Evolutionary conservation across 169 alveolate genomes (phyloP).

Genomic region (Eimeria praecox): DNA sequence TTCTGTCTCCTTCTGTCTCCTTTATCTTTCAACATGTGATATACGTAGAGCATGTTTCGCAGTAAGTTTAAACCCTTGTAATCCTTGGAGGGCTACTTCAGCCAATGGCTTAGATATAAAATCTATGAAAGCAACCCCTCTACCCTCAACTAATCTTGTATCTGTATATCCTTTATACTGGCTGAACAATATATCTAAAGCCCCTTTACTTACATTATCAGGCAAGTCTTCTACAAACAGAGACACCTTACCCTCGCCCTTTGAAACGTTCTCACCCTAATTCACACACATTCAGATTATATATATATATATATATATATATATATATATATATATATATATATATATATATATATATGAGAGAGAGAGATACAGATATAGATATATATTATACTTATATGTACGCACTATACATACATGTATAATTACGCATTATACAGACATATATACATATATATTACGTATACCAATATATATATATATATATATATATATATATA

Average conservation of each 20-base stretch:
- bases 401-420: too few species aligned
- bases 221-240: conserved; percentile 92
- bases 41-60: conserved; percentile 89
- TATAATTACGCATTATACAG: too few species aligned
- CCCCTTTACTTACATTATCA: conserved; percentile 87
- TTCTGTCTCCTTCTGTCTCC: too few species aligned
- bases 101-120: conserved; percentile 87
- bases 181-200: conserved; percentile 88
- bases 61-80: conserved; percentile 90
- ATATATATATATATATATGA: too few species aligned
- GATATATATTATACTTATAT: too few species aligned
- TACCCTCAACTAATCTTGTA: conserved; percentile 89
- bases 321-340: too few species aligned
- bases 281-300: neutral
- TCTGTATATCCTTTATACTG: conserved; percentile 92
- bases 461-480: too few species aligned
- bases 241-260: conserved; percentile 73
- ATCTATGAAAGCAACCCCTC: conserved; percentile 92
- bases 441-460: too few species aligned
- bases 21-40: conserved; percentile 74
- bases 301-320: too few species aligned
- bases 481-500: too few species aligned
- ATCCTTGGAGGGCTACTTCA: conserved; percentile 91
- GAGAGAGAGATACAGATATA: too few species aligned
- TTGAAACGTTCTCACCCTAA: neutral